Evolutionary conservation across 2,329 filamentous ascomycete species (phyloP).

Genomic region (Lasiodiplodia sp.): DNA sequence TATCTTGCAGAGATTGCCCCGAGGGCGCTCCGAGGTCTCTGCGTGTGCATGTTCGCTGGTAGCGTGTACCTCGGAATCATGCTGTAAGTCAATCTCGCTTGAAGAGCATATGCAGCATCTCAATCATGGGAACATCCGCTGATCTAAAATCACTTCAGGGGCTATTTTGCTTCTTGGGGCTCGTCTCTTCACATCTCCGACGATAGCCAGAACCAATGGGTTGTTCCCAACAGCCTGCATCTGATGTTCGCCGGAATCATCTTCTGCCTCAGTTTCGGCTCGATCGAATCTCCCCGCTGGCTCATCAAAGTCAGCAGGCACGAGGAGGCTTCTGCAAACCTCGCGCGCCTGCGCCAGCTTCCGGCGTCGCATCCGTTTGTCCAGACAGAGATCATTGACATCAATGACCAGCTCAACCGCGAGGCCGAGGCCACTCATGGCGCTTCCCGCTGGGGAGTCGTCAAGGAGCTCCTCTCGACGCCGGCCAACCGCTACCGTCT

Average conservation of each 20-base stretch:
- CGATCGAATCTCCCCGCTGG: conserved; percentile 74
- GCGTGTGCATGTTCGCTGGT: conserved; percentile 74
- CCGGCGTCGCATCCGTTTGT: conserved; percentile 67
- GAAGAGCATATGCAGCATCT: background rate
- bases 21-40: conserved; percentile 73
- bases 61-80: conserved; percentile 81
- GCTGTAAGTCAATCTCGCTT: conserved; percentile 47
- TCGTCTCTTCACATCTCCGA: conserved; percentile 60
- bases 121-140: background rate
- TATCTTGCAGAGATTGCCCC: conserved; percentile 78
- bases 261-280: conserved; percentile 72
- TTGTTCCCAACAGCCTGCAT: conserved; percentile 77
- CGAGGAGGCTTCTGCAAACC: conserved; percentile 64
- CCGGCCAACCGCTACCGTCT: conserved; percentile 76
- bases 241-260: conserved; percentile 80
- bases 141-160: conserved; percentile 39
- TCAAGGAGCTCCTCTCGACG: conserved; percentile 73
- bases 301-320: conserved; percentile 70
- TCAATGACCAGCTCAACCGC: conserved; percentile 70
- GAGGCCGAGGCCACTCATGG: conserved; percentile 76
- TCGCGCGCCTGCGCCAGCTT: conserved; percentile 68
- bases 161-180: conserved; percentile 73
- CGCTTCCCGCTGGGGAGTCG: conserved; percentile 66
- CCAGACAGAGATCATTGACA: conserved; percentile 66
- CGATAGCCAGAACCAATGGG: conserved; percentile 55